phyloP scores from a whole-genome alignment of 2,329 filamentous ascomycete genomes.

The Neonectria sp. region DNA sequence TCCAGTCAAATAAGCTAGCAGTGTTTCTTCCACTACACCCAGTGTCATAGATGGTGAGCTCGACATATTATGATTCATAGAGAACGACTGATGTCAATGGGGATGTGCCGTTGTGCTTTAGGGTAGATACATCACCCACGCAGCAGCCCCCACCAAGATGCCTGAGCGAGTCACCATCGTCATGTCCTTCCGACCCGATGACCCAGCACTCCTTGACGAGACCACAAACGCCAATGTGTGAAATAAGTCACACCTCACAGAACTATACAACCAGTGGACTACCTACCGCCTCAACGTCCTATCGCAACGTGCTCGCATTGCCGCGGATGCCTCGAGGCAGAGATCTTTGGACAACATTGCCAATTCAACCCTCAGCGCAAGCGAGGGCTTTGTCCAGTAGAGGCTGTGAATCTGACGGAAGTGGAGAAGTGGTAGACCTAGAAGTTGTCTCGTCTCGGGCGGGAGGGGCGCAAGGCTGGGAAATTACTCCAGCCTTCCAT shows the following conservation, averaged over 20 bases:
- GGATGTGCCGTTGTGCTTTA: too few relatives aligned
- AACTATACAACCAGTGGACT: slow-evolving; percentile 50
- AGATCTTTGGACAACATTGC: slow-evolving; percentile 44
- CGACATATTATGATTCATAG: too few relatives aligned
- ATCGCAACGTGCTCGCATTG: slow-evolving; percentile 36
- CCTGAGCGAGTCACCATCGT: slow-evolving; percentile 63
- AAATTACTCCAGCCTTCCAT: slow-evolving; percentile 37
- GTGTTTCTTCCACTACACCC: too few relatives aligned
- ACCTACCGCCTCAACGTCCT: slow-evolving; percentile 47
- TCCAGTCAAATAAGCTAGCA: too few relatives aligned
- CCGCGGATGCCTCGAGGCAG: slow-evolving; percentile 40
- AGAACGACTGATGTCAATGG: too few relatives aligned
- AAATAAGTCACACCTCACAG: slow-evolving; percentile 44
- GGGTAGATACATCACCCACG: slow-evolving; percentile 56
- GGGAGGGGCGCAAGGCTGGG: slow-evolving; percentile 32
- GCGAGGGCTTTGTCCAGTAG: slow-evolving; percentile 43
- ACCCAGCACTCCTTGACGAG: slow-evolving; percentile 57
- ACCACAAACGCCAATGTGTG: slow-evolving; percentile 52
- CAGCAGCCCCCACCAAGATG: slow-evolving; percentile 55
- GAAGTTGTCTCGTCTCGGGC: not conserved
- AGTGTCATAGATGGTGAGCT: too few relatives aligned
- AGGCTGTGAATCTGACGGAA: slow-evolving; percentile 42
- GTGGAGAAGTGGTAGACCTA: slow-evolving; percentile 42
- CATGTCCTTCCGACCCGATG: slow-evolving; percentile 60
- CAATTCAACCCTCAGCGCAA: slow-evolving; percentile 42